Evolutionary conservation across 208 protist species (phyloP), one percentile per base, ranked within the genome.

Genomic region (Trypanosomatidae sp.): DNA sequence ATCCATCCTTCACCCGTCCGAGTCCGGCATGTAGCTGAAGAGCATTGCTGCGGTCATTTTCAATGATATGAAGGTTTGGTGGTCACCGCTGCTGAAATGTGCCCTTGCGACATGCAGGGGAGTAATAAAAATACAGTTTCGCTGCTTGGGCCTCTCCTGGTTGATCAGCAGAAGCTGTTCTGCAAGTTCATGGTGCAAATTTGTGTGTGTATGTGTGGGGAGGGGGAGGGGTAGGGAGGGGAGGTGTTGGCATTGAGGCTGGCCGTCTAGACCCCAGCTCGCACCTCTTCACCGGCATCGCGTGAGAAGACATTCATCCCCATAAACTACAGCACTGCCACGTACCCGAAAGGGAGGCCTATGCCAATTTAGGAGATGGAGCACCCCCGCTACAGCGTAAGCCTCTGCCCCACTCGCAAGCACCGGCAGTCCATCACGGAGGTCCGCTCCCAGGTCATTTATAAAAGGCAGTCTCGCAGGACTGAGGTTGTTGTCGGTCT

Each of bases 171-270:
- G 22, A 9, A 28, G 8, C 50, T 88, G n/a, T 72, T 94, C 15
- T 47, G 47, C 47, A 67, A 73, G 0, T 71, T 62, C 22, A 73
- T 86, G 43, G 85, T 85, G 76, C 50, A 79, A 41, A 59, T 79
- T 47, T 94, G 36, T 39, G 36, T 39, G 36, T 39, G 36, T 39
- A 39, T 39, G 36, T 39, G 36, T 39, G 36, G 36, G 36, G 3
- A n/a, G 19, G 49, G 13, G 19, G 47, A 52, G 15, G 47, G 47
- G 47, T 17, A 36, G 33, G 33, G 33, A 36, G 33, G 33, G 33
- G 86, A 85, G 77, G 88, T 69, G 94, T 91, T 72, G 82, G 91
- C 66, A 91, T 97, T 80, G 87, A 95, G 5, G 77, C 15, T 17
- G 88, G 91, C 25, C 73, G 90, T 2, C 74, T 93, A 41, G 91